Evolutionary conservation across 805 yeast species (phyloP), one percentile per base, ranked within the genome.

Genomic region (Candida palmyrensis): DNA sequence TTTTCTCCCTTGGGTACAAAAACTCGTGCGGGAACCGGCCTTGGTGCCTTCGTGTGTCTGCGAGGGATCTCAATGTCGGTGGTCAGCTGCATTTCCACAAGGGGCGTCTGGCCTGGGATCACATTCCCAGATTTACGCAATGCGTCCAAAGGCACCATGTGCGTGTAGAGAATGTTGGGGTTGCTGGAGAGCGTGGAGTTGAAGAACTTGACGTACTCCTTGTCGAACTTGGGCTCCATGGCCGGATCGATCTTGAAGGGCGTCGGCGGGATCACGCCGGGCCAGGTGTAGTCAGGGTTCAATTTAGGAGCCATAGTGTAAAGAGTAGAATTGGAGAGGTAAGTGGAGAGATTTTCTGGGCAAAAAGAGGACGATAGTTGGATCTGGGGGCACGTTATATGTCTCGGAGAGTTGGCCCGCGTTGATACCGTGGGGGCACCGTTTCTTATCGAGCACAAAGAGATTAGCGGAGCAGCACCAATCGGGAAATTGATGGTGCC

Each of bases 51-150:
- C n/a, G n/a, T n/a, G n/a, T n/a, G n/a, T n/a, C n/a, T n/a, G n/a
- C n/a, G n/a, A 7, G 64, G 57, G 27, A 64, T 54, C 15, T 45
- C 38, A 22, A 55, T 44, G 36, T 63, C 68, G 30, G 39, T 47
- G 17, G 41, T 53, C 26, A 49, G 40, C 4, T 43, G 49, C 52
- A 62, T 38, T 18, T 44, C 45, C 17, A 41, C 42, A 29, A 51
- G 39, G 5, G 63, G 55, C 17, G 57, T 39, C 38, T 59, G 69
- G n/a, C 71, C 71, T 1, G 70, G 68, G 39, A 62, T 54, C n/a
- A 62, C 63, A 40, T 62, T 62, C 5, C 67, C 68, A 9, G 56
- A 58, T 2, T 46, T 49, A 36, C 59, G 48, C 19, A 54, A 41
- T 5, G 35, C 36, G 6, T 41, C 47, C 33, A 62, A 48, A n/a